phyloP scores from a whole-genome alignment of 1,139 yeast species.

The Kodamaea arcana region DNA sequence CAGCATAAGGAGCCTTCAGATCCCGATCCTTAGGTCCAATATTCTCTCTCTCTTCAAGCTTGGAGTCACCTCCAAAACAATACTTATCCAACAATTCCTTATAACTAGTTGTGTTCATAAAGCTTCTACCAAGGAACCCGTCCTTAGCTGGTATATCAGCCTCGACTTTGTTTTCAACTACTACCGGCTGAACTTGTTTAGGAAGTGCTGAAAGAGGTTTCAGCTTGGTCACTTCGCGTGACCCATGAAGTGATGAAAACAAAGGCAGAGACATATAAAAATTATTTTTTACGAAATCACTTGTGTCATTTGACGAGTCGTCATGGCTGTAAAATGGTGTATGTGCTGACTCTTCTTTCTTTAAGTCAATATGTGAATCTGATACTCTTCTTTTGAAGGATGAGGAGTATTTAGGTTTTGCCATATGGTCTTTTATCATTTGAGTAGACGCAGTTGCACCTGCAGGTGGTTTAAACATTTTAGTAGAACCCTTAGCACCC shows the following conservation, averaged over 20 bases:
- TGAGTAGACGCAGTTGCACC: conserved; percentile 23
- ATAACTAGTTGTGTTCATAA: conserved; percentile 56
- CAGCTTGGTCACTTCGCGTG: no score
- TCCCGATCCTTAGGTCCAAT: background rate
- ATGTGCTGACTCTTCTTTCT: conserved; percentile 2
- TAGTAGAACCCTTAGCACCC: conserved; percentile 24
- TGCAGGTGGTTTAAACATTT: conserved; percentile 20
- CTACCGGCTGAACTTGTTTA: background rate
- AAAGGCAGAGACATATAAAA: conserved; percentile 40
- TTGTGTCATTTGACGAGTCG: conserved; percentile 17
- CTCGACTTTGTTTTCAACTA: background rate
- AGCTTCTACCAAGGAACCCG: conserved; percentile 5
- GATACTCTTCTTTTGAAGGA: conserved; percentile 35
- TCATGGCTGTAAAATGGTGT: conserved; percentile 13
- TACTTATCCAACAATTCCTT: conserved; percentile 66
- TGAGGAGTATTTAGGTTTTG: conserved; percentile 38
- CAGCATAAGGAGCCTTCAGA: conserved; percentile 16
- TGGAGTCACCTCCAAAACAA: conserved; percentile 49
- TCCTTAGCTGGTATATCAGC: background rate
- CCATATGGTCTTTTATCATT: conserved; percentile 12
- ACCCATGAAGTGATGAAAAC: conserved; percentile 19
- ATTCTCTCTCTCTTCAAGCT: conserved; percentile 5
- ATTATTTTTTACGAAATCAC: conserved; percentile 35
- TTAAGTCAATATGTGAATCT: conserved; percentile 23
- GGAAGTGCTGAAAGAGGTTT: background rate